Percentiles rank a stretch among this genome's conserved stretches.
Evolutionary conservation across 129 eudicot species (phyloP).

Genomic region (Lactuca sativa): DNA sequence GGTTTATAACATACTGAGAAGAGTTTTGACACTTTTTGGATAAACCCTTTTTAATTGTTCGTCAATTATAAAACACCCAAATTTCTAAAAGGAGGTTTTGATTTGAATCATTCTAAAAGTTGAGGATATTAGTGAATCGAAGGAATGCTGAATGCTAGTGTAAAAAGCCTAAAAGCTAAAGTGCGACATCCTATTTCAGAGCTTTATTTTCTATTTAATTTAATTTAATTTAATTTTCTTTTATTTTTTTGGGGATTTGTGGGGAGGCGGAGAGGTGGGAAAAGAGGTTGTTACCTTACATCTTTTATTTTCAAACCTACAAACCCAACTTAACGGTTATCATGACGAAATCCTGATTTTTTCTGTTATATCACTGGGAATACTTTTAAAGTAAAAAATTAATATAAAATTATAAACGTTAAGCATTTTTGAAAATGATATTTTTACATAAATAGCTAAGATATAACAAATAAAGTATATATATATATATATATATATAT

Average conservation of each 20-base stretch:
- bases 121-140: constrained; percentile 29
- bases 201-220: no score
- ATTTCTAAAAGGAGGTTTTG: constrained; percentile 49
- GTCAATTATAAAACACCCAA: constrained; percentile 73
- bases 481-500: background rate
- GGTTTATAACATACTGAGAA: constrained; percentile 11
- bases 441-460: no score
- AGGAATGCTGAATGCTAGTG: constrained; percentile 31
- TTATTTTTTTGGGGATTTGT: background rate
- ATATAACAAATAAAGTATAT: background rate
- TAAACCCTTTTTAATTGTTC: constrained; percentile 41
- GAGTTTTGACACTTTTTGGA: constrained; percentile 48
- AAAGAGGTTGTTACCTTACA: constrained; percentile 1
- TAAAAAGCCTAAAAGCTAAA: constrained; percentile 47
- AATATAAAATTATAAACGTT: no score
- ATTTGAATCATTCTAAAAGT: constrained; percentile 48
- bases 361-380: no score
- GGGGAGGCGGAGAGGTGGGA: background rate
- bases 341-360: background rate
- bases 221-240: no score
- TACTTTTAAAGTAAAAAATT: no score
- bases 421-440: no score
- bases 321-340: constrained; percentile 24
- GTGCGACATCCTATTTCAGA: constrained; percentile 11
- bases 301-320: constrained; percentile 36